Base-by-base conservation (phyloP, 1,284 basidiomycete genomes). In the Ceratobasidium theobromae region DNA sequence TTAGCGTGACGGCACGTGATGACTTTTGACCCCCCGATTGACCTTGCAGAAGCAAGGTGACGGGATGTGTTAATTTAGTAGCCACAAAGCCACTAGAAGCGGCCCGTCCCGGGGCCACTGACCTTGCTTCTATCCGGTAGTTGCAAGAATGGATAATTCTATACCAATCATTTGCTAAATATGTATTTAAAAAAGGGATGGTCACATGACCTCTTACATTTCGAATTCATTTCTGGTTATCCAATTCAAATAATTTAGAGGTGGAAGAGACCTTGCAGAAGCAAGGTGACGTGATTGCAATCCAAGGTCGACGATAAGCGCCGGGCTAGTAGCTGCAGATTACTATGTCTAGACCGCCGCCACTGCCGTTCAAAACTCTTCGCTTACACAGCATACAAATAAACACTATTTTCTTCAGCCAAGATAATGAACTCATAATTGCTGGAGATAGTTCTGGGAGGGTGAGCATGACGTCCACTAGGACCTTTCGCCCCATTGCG, bases 391-490 rank as follows among this genome's bases (percentile, higher is more conserved):
- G 80, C 0, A 76, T 83, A 0, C 79, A 86, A 4, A 75, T 95
- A 21, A 81, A 79, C 54, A 77, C 80, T 0, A 70, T 93, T 43
- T 79, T 76, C 48, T 77, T 90, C 71, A 88, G 89, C 0, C 71
- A 77, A 4, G 84, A 88, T 73, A 91, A 93, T 73, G 84, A 87
- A 69, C 78, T 88, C 14, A 78, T 96, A 3, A 92, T 91, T 74
- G 88, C 92, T 1, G 94, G 88, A 3, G 93, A 96, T 72, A 79
- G 82, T 11, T 81, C 85, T 14, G 93, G 93, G 3, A 79, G 77
- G 9, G 84, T 93, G 28, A 81, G 86, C 6, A 77, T 91, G 55
- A 89, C 88, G 0, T 89, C 89, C 33, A 86, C 93, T 1, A 77
- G 82, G 25, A 84, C 85, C 0, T 78, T 94, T 21, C 83, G 94